A percentile compares a stretch with the other conserved stretches of the same genome.
Conservation (phyloP, 202 grass and related monocot species). For the Hordeum pubiflorum region DNA sequence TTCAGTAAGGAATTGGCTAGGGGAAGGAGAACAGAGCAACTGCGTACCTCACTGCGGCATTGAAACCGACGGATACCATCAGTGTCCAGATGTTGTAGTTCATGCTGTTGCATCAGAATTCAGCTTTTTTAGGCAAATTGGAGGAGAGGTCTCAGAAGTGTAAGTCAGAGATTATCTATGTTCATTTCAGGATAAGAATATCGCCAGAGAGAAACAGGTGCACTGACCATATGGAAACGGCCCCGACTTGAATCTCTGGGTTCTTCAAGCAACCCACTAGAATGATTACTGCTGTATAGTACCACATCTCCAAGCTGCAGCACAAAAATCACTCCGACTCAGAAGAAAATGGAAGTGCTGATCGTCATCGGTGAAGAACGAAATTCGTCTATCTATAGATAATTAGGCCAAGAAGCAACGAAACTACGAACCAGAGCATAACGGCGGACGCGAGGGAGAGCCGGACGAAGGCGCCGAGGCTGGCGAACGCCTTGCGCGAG, state of each 20-base stretch:
- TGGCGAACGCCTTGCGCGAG: constrained; percentile 44
- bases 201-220: not conserved
- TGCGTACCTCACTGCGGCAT: constrained; percentile 54
- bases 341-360: not conserved
- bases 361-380: no score
- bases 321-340: not conserved
- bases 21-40: not conserved
- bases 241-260: constrained; percentile 60
- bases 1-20: not conserved
- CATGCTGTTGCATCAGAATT: constrained; percentile 35
- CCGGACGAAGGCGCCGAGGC: constrained; percentile 44
- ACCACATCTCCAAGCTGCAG: constrained; percentile 72
- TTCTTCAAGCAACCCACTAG: constrained; percentile 55
- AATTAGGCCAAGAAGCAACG: not conserved
- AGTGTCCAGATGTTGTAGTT: constrained; percentile 69
- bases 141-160: no score
- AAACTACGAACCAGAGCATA: constrained; percentile 51
- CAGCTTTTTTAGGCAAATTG: no score
- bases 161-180: no score
- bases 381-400: not conserved
- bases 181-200: not conserved
- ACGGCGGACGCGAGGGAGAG: constrained; percentile 70
- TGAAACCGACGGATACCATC: constrained; percentile 77
- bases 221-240: constrained; percentile 63
- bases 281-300: constrained; percentile 63